Evolutionary conservation across 306 rosid species (phyloP).

Genomic region (peach (Prunus persica)): DNA sequence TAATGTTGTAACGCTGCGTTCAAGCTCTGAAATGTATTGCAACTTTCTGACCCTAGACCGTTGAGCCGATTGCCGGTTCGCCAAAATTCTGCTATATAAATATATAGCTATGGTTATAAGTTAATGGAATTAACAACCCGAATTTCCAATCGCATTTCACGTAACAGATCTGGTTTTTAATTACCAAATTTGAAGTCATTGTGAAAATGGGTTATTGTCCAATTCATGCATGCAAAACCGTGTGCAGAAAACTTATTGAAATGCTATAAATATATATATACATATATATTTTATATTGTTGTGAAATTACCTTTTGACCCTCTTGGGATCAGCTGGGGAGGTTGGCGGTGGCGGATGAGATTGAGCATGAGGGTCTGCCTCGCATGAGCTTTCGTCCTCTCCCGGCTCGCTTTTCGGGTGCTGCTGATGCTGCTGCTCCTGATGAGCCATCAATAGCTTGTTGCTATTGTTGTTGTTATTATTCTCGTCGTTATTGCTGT

Average conservation of each 20-base stretch:
- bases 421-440: conserved; percentile 2
- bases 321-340: conserved; percentile 61
- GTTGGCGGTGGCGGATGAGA: conserved; percentile 20
- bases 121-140: background rate
- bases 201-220: background rate
- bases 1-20: conserved; percentile 78
- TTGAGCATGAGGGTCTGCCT: conserved; percentile 26
- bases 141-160: background rate
- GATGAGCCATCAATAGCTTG: background rate
- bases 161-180: background rate
- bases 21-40: conserved; percentile 89
- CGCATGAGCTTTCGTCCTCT: conserved; percentile 62
- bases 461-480: too few species aligned
- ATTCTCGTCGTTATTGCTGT: conserved; percentile 64
- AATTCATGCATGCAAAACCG: conserved; percentile 1
- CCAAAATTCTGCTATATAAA: conserved; percentile 51
- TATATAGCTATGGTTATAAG: background rate
- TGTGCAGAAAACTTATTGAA: background rate
- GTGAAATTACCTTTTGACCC: conserved; percentile 77
- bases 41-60: conserved; percentile 89
- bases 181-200: background rate
- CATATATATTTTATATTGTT: background rate
- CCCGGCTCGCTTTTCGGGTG: conserved; percentile 59
- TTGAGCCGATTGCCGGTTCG: conserved; percentile 94
- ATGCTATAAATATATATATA: too few species aligned